Percentiles rank a stretch among this genome's conserved stretches.
These are phyloP conservation scores for Bacidia rubella DNA, from an alignment of 495 filamentous ascomycete species.

Conservation along the genomic window DNA sequence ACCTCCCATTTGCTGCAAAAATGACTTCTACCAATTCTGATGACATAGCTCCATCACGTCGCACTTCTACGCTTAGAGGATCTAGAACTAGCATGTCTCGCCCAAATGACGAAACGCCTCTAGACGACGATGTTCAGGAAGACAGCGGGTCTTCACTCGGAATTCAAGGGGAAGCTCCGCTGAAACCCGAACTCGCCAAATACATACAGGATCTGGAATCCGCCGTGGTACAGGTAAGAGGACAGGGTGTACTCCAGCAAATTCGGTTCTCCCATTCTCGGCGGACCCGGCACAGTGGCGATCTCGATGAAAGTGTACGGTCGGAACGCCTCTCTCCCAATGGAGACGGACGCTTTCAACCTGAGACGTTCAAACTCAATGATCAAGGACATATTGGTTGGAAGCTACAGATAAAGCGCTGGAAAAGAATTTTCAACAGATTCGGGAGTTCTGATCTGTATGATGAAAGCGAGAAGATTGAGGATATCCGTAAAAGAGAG, in stretches of 20 bases:
- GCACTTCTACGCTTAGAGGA: not conserved
- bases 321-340: not conserved
- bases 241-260: not conserved
- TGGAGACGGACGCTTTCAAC: not conserved
- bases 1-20: not conserved
- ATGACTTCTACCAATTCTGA: constrained; percentile 7
- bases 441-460: constrained; percentile 11
- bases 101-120: not conserved
- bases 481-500: constrained; percentile 14
- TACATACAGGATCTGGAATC: constrained; percentile 6
- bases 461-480: constrained; percentile 14
- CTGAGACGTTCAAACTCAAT: not conserved
- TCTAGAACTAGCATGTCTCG: constrained; percentile 1
- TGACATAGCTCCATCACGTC: not conserved
- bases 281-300: not conserved
- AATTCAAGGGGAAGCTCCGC: not conserved
- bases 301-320: not conserved
- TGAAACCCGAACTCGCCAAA: not conserved
- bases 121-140: not conserved
- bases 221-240: not conserved
- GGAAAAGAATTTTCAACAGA: constrained; percentile 11
- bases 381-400: constrained; percentile 6
- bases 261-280: not conserved
- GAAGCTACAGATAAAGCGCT: constrained; percentile 13
- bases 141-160: not conserved